Base-by-base conservation (phyloP, 371 early-diverging fungal species). In the Mucor circinelloides region DNA sequence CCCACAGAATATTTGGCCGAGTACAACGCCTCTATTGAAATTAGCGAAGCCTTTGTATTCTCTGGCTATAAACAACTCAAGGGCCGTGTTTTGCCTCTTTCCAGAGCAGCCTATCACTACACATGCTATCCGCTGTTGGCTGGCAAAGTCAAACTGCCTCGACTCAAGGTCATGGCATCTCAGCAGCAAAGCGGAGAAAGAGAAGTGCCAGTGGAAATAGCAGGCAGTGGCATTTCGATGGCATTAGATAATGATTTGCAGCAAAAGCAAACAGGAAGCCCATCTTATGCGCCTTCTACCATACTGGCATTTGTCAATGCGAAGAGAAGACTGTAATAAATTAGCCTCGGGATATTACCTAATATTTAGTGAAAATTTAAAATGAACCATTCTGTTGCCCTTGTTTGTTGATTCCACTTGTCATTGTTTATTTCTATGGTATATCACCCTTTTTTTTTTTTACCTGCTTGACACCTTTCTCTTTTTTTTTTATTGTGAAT, bases 11-110 rank as follows among this genome's bases (percentile, higher is more conserved):
- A 75, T 17, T 40, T 88, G 7, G 79, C 83, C 9, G 90, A 91
- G 36, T 79, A 90, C 54, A 69, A 76, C 10, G 80, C 84, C 34
- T 71, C 83, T 0, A 81, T 91, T n/a, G 92, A 91, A 58, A 70
- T 87, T 0, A 82, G 89, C 25, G 93, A 93, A 10, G 89, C 87
- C 34, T 91, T 91, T 78, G 90, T 90, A 1, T 91, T 89, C 71
- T 79, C 89, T 17, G 93, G 93, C 12, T 82, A 82, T 44, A 92
- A 91, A 72, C 87, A 86, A 40, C 60, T 83, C 21, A 75, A 79
- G 28, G 72, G 86, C 38, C 84, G 81, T 23, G 67, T 93, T 0
- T 75, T 93, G 4, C 93, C 93, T 15, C 57, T 82, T 10, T 76
- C 77, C 3, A 70, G 70, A 55, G 58, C 38, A 0, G 63, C 52